Base-by-base conservation (phyloP, 495 filamentous ascomycete species). In the Annulohypoxylon nitens region DNA sequence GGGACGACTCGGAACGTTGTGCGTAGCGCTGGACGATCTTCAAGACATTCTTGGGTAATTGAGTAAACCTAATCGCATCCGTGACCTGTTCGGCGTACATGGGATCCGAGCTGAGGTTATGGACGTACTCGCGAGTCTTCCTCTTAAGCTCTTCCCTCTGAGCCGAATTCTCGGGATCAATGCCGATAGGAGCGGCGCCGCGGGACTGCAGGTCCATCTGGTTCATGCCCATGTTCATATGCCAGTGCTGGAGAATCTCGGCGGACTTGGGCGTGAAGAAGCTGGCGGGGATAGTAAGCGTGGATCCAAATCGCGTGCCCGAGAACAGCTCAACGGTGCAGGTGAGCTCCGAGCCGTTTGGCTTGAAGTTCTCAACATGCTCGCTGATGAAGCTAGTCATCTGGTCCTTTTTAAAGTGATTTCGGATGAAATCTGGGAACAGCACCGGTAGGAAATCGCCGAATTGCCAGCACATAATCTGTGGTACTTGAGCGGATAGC, bases 381-480 rank as follows among this genome's bases (percentile, higher is more conserved):
- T 83, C 81, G 20, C 70, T 73, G 48, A 87, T 73, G 70, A 86
- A 85, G 45, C 73, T 69, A 9, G 75, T 58, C 51, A 86, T 83
- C 67, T 83, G 79, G 23, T 83, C 80, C 48, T 80, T 82, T 20
- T 78, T 76, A 66, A 86, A 82, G 71, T 86, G 85, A 2, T 64
- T 61, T 14, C 84, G 74, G 60, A 87, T 83, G 67, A 84, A 87
- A n/a, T 81, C 80, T 1, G 84, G 84, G 41, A 86, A 86, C 23
- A 86, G 70, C 4, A 84, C 80, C 0, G 71, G 72, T 4, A 81
- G 67, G 51, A 86, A 86, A 68, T 88, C 81, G 25, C 76, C 73
- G 47, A 82, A 84, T 76, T 85, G 83, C 83, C 83, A 84, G 72
- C 83, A 83, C 36, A 83, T 74, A 33, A 80, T 81, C 57, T 83